phyloP scores from a whole-genome alignment of 345 rosid genomes.

The Crucihimalaya himalaica region DNA sequence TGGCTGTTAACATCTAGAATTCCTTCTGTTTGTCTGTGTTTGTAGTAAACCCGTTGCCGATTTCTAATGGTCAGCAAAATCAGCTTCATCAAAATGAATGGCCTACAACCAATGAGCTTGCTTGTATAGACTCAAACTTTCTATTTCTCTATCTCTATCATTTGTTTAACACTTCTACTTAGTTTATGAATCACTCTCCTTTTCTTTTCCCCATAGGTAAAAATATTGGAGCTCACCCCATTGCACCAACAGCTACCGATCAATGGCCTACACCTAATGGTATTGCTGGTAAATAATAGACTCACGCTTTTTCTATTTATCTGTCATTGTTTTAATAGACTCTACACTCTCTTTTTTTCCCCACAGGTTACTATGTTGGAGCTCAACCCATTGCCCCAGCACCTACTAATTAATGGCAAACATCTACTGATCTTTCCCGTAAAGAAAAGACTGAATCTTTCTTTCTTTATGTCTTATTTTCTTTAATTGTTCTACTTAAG shows the following conservation, averaged over 20 bases:
- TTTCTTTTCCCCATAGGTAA: background rate
- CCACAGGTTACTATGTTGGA: background rate
- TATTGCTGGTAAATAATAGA: too few species aligned
- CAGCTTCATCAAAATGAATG: background rate
- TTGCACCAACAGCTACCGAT: background rate
- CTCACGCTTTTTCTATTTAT: too few species aligned
- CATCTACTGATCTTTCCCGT: background rate
- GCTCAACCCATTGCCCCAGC: background rate
- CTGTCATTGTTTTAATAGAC: too few species aligned
- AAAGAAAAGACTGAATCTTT: slow-evolving; percentile 1
- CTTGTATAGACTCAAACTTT: background rate
- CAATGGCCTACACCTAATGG: background rate
- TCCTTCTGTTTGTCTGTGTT: too few species aligned
- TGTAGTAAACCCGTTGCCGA: too few species aligned
- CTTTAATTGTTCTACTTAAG: background rate
- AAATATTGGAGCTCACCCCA: background rate
- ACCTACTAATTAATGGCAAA: background rate
- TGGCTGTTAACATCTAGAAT: too few species aligned
- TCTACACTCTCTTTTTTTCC: background rate
- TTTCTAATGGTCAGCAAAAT: too few species aligned
- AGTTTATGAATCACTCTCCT: background rate
- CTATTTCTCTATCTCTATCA: background rate
- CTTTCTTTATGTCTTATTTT: background rate
- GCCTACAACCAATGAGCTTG: background rate
- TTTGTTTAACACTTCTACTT: background rate